These are phyloP conservation scores for Aciculoconidium aculeatum DNA, from an alignment of 805 yeast species.

Conservation along the genomic window DNA sequence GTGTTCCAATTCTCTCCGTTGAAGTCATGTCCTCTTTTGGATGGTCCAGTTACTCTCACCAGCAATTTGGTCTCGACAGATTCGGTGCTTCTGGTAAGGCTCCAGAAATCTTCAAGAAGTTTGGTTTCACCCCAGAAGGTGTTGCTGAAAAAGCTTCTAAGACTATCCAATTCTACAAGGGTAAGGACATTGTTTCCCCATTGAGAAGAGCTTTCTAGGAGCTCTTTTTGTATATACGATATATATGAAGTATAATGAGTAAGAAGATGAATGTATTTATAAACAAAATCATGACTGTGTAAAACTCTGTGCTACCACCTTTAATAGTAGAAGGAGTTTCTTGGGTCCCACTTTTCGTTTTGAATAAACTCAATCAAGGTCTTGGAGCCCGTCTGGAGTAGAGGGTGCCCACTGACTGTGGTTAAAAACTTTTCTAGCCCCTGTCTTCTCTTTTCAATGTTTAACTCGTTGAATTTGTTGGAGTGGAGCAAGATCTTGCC, in stretches of 20 bases:
- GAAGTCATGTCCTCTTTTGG: slow-evolving; percentile 91
- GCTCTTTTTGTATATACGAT: not conserved
- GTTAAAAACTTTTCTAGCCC: slow-evolving; percentile 77
- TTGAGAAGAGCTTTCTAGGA: slow-evolving; percentile 68
- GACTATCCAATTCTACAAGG: slow-evolving; percentile 80
- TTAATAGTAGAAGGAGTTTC: slow-evolving; percentile 13
- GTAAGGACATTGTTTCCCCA: slow-evolving; percentile 65
- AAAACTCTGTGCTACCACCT: too few relatives aligned
- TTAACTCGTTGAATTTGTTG: slow-evolving; percentile 73
- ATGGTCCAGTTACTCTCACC: slow-evolving; percentile 94
- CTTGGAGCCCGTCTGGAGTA: slow-evolving; percentile 79
- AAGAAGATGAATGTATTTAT: not conserved
- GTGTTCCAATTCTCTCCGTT: slow-evolving; percentile 85
- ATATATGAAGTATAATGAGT: not conserved
- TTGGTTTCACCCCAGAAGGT: slow-evolving; percentile 91
- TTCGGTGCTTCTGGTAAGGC: slow-evolving; percentile 97
- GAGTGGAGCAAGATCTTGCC: slow-evolving; percentile 69
- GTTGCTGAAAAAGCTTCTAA: slow-evolving; percentile 79
- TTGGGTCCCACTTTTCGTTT: slow-evolving; percentile 68
- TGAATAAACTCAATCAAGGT: slow-evolving; percentile 80
- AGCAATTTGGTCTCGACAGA: slow-evolving; percentile 90
- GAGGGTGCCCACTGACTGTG: slow-evolving; percentile 87
- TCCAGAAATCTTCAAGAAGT: slow-evolving; percentile 70
- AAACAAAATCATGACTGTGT: slow-evolving; percentile 1
- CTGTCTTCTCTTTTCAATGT: slow-evolving; percentile 74